phyloP scores from a whole-genome alignment of 345 rosid genomes.

The Sisymbrium altissimum region DNA sequence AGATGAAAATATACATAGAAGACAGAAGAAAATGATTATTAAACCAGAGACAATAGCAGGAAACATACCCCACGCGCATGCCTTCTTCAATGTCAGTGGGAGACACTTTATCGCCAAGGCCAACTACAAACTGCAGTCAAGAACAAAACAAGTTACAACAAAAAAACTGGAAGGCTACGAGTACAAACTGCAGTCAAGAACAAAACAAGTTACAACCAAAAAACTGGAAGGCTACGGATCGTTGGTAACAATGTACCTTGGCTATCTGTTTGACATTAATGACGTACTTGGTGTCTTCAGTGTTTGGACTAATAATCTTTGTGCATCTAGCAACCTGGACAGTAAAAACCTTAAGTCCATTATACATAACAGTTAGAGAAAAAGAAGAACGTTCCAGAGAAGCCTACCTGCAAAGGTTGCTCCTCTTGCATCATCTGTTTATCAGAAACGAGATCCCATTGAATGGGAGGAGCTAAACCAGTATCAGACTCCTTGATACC shows the following conservation, averaged over 20 bases:
- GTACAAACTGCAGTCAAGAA: too few relatives aligned
- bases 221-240: too few relatives aligned
- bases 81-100: conserved; percentile 98
- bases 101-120: conserved; percentile 96
- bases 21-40: neutral
- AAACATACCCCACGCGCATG: conserved; percentile 93
- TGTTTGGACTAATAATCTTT: conserved; percentile 89
- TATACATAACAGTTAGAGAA: too few relatives aligned
- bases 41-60: neutral
- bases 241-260: conserved; percentile 45
- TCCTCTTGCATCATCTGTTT: conserved; percentile 99
- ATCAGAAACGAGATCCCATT: conserved; percentile 99
- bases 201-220: too few relatives aligned
- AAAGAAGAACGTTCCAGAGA: neutral
- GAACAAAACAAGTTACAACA: neutral
- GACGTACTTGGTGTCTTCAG: conserved; percentile 94
- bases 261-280: conserved; percentile 98
- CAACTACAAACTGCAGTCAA: conserved; percentile 80
- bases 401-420: conserved; percentile 75
- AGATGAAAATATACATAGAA: neutral
- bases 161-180: neutral
- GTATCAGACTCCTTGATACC: conserved; percentile 99
- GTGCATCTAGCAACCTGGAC: conserved; percentile 92
- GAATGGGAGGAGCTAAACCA: conserved; percentile 95
- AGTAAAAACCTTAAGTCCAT: neutral